A percentile compares a stretch with the other conserved stretches of the same genome.
Conservation (phyloP, 192 early-diverging fungal species). For the Nowakowskiella sp. region DNA sequence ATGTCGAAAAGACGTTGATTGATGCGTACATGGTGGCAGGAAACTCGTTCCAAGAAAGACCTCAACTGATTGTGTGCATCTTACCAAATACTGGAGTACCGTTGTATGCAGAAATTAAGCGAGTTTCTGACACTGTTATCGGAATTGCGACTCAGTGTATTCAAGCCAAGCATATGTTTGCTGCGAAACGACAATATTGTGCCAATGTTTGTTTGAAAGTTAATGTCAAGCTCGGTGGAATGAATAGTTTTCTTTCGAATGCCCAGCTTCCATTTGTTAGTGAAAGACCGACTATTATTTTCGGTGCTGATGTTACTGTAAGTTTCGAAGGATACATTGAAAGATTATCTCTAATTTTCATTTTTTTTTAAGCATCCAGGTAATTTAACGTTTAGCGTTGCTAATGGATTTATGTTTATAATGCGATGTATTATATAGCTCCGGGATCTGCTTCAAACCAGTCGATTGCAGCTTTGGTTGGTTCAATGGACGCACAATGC, state of each 20-base stretch:
- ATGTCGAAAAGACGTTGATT: conserved; percentile 61
- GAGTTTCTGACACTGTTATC: conserved; percentile 79
- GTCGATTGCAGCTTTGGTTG: conserved; percentile 55
- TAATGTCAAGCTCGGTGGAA: conserved; percentile 88
- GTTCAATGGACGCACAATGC: conserved; percentile 53
- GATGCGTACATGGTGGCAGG: conserved; percentile 63
- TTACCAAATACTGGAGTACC: conserved; percentile 71
- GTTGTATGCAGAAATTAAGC: conserved; percentile 82
- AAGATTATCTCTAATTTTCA: background rate
- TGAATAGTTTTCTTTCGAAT: conserved; percentile 62
- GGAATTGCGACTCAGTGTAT: conserved; percentile 89
- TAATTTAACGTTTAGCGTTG: background rate
- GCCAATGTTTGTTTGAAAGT: conserved; percentile 93
- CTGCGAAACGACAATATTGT: conserved; percentile 81
- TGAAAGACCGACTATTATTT: conserved; percentile 65
- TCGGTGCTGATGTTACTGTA: conserved; percentile 85
- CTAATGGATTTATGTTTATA: background rate
- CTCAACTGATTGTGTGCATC: conserved; percentile 80
- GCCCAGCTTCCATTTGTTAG: conserved; percentile 63
- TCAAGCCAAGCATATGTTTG: conserved; percentile 67
- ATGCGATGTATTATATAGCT: conserved; percentile 6
- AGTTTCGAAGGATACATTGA: background rate
- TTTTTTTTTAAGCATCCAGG: background rate
- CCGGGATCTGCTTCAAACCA: conserved; percentile 43
- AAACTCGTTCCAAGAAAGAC: conserved; percentile 48